A percentile compares a stretch with the other conserved stretches of the same genome.
Evolutionary conservation across 2,329 filamentous ascomycete species (phyloP).

Genomic region (Lachnum nothofagi): DNA sequence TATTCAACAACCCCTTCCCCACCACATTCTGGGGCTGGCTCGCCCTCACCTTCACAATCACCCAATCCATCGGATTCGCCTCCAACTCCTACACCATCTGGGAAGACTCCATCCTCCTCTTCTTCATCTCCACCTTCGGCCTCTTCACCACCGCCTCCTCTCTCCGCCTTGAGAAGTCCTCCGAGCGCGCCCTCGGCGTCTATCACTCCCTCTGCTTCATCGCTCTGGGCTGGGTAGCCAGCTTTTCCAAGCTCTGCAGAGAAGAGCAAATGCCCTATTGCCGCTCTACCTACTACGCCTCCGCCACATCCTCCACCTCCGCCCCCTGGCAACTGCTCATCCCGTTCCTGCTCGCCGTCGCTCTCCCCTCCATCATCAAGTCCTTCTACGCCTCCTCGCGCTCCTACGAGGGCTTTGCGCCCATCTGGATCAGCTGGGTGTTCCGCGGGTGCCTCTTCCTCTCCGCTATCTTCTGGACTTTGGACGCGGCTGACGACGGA

Average conservation of each 20-base stretch:
- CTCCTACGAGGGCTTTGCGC: constrained; percentile 82
- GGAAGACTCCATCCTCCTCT: constrained; percentile 92
- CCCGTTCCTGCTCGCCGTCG: constrained; percentile 66
- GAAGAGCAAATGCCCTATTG: constrained; percentile 99
- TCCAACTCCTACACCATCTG: constrained; percentile 98
- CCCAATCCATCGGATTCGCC: constrained; percentile 87
- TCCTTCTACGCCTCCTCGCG: constrained; percentile 76
- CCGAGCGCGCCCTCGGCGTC: constrained; percentile 69
- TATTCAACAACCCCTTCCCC: constrained; percentile 54
- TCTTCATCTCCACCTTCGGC: constrained; percentile 86
- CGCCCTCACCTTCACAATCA: constrained; percentile 71
- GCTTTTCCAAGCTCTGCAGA: constrained; percentile 85
- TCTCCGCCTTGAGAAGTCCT: constrained; percentile 61
- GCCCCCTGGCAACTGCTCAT: constrained; percentile 83
- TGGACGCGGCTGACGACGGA: constrained; percentile 83
- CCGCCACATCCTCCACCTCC: constrained; percentile 84
- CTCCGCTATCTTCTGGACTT: constrained; percentile 75
- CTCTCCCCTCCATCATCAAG: constrained; percentile 70
- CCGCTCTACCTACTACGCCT: constrained; percentile 91
- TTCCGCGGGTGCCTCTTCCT: constrained; percentile 73
- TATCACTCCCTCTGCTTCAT: constrained; percentile 85
- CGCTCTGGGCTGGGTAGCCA: constrained; percentile 70
- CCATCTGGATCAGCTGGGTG: constrained; percentile 75
- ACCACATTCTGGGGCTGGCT: constrained; percentile 85
- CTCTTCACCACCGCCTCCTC: constrained; percentile 69